phyloP scores from a whole-genome alignment of 1,284 basidiomycete species.

The Chondrostereum purpureum region DNA sequence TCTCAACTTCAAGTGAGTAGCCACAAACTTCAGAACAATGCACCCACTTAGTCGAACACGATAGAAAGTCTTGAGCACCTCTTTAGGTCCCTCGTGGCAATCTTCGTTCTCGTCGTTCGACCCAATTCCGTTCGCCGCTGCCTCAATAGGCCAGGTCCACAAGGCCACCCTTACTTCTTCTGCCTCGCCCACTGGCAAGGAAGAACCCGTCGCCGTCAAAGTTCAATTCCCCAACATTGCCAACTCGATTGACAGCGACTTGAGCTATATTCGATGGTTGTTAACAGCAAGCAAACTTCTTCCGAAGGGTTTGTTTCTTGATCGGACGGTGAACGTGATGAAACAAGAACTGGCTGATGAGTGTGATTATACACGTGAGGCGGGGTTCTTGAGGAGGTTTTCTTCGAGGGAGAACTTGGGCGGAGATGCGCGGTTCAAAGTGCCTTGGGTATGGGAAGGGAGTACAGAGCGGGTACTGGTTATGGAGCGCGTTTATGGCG shows the following conservation, averaged over 20 bases:
- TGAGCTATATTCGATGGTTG: constrained; percentile 82
- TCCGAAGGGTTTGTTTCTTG: constrained; percentile 86
- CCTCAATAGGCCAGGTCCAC: constrained; percentile 97
- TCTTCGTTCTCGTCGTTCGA: constrained; percentile 73
- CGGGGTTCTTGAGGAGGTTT: constrained; percentile 66
- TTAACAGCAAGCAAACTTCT: constrained; percentile 76
- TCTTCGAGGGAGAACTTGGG: constrained; percentile 44
- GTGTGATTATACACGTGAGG: constrained; percentile 91
- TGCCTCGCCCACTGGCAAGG: constrained; percentile 43
- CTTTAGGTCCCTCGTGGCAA: constrained; percentile 77
- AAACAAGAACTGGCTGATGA: constrained; percentile 91
- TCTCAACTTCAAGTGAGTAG: constrained; percentile 91
- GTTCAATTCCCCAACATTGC: constrained; percentile 94
- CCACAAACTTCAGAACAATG: constrained; percentile 2
- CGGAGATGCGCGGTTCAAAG: constrained; percentile 64
- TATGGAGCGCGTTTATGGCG: constrained; percentile 82
- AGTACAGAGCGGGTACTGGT: constrained; percentile 83
- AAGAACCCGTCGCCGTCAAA: constrained; percentile 81
- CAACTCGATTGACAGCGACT: constrained; percentile 81
- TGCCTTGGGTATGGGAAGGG: constrained; percentile 83
- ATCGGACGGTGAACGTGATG: constrained; percentile 83
- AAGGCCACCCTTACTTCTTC: constrained; percentile 54
- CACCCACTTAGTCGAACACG: constrained; percentile 4
- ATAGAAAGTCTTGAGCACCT: constrained; percentile 70
- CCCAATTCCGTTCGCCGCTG: constrained; percentile 88